Conservation (phyloP, 805 yeast species). For the Candida broadrunensis region DNA sequence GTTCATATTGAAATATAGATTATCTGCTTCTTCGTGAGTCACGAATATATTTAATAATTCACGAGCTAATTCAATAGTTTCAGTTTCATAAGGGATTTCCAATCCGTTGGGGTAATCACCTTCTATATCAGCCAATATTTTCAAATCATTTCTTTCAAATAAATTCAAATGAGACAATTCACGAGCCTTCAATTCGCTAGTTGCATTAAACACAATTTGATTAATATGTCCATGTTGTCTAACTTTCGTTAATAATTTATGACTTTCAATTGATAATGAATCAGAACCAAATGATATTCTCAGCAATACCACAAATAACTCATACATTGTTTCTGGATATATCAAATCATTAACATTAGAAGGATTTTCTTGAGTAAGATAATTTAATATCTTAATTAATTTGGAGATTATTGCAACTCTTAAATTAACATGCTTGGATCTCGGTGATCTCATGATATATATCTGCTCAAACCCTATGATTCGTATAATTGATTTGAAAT, state of each 20-base stretch:
- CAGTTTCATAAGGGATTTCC: conserved; percentile 60
- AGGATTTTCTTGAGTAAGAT: conserved; percentile 35
- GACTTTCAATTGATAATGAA: conserved; percentile 36
- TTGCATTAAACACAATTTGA: conserved; percentile 40
- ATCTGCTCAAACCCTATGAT: conserved; percentile 50
- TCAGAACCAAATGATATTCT: conserved; percentile 51
- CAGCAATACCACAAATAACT: conserved; percentile 49
- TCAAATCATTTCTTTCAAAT: conserved; percentile 9
- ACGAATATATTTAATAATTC: conserved; percentile 65
- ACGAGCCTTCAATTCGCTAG: conserved; percentile 42
- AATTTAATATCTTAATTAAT: conserved; percentile 37
- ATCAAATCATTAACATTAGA: conserved; percentile 28
- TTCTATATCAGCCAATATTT: conserved; percentile 32
- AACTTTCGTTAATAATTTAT: conserved; percentile 32
- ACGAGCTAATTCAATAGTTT: conserved; percentile 65
- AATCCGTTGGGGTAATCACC: conserved; percentile 53
- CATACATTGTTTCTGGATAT: conserved; percentile 41
- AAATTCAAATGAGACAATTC: conserved; percentile 28
- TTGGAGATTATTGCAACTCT: conserved; percentile 40
- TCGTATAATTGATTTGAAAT: conserved; percentile 39
- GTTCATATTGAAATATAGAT: conserved; percentile 65
- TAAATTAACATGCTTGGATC: conserved; percentile 34
- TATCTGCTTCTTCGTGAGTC: conserved; percentile 78
- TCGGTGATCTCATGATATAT: conserved; percentile 40
- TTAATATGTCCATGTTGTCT: conserved; percentile 26